These are phyloP conservation scores for Ceratobasidium sp. DNA, from an alignment of 1,284 basidiomycete species.

Conservation along the genomic window DNA sequence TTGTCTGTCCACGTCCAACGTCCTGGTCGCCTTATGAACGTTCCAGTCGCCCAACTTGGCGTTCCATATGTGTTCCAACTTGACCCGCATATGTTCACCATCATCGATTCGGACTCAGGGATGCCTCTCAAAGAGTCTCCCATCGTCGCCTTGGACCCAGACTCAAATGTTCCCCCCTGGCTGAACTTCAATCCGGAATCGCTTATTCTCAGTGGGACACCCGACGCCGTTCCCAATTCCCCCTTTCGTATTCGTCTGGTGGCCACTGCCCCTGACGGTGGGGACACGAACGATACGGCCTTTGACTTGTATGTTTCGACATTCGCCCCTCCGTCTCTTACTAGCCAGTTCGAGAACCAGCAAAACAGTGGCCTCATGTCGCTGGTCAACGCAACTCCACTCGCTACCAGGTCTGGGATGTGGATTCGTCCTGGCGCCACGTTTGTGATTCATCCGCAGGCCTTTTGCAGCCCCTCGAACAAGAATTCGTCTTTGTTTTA, in stretches of 20 bases:
- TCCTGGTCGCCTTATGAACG: conserved; percentile 10
- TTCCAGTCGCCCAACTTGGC: conserved; percentile 15
- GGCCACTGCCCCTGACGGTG: conserved; percentile 12
- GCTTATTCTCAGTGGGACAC: conserved; percentile 15
- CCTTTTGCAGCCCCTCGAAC: conserved; percentile 5
- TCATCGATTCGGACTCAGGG: conserved; percentile 28
- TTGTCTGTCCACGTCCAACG: background rate
- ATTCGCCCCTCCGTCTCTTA: background rate
- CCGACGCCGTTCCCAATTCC: conserved; percentile 8
- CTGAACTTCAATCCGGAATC: conserved; percentile 15
- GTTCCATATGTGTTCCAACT: conserved; percentile 26
- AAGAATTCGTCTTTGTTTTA: conserved; percentile 4
- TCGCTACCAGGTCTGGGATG: conserved; percentile 3
- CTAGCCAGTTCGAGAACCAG: conserved; percentile 7
- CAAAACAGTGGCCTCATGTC: conserved; percentile 12
- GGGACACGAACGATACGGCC: conserved; percentile 21
- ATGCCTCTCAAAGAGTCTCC: background rate
- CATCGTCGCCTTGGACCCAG: conserved; percentile 5
- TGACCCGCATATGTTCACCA: conserved; percentile 8
- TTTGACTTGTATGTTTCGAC: conserved; percentile 21
- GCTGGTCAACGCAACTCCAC: conserved; percentile 2
- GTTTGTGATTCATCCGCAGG: background rate
- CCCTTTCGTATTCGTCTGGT: conserved; percentile 19
- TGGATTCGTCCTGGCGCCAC: background rate
- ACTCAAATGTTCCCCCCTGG: conserved; percentile 8